Conservation (phyloP, 331 rosid species). For the Quercus phellos region DNA sequence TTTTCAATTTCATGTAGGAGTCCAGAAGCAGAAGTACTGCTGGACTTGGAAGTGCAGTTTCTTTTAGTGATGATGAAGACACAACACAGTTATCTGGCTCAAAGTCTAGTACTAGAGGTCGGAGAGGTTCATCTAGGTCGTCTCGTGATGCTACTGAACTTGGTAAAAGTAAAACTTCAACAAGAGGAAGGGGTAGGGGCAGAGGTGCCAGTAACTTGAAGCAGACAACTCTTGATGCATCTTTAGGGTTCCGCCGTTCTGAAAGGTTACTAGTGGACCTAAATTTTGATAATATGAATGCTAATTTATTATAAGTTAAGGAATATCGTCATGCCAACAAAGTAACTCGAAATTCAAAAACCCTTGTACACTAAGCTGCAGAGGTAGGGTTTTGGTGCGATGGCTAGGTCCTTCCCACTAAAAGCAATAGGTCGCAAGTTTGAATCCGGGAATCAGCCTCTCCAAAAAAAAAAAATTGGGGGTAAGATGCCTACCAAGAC, state of each 20-base stretch:
- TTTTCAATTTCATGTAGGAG: slow-evolving; percentile 40
- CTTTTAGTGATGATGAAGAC: slow-evolving; percentile 94
- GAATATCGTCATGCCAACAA: background rate
- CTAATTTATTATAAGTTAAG: slow-evolving; percentile 12
- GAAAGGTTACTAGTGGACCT: slow-evolving; percentile 55
- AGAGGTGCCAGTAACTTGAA: slow-evolving; percentile 55
- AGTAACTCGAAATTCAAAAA: background rate
- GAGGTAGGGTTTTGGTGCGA: too few species aligned
- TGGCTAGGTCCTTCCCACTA: too few species aligned
- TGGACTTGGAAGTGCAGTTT: slow-evolving; percentile 60
- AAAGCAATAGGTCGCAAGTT: too few species aligned
- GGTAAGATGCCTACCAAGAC: too few species aligned
- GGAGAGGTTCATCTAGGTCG: slow-evolving; percentile 47
- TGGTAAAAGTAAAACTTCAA: slow-evolving; percentile 35
- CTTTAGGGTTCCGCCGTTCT: slow-evolving; percentile 72
- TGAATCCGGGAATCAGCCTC: too few species aligned
- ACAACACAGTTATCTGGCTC: slow-evolving; percentile 43
- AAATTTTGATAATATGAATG: background rate
- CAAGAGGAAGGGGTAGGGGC: slow-evolving; percentile 80
- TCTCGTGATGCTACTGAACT: slow-evolving; percentile 35
- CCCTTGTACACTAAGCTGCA: background rate
- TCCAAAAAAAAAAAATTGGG: too few species aligned
- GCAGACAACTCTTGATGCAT: slow-evolving; percentile 87
- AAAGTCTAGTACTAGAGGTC: slow-evolving; percentile 65
- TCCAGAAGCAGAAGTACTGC: slow-evolving; percentile 51